Percentiles rank a stretch among this genome's conserved stretches.
Evolutionary conservation across 2,329 filamentous ascomycete species (phyloP).

Genomic region (Chalaropsis ovoidea): DNA sequence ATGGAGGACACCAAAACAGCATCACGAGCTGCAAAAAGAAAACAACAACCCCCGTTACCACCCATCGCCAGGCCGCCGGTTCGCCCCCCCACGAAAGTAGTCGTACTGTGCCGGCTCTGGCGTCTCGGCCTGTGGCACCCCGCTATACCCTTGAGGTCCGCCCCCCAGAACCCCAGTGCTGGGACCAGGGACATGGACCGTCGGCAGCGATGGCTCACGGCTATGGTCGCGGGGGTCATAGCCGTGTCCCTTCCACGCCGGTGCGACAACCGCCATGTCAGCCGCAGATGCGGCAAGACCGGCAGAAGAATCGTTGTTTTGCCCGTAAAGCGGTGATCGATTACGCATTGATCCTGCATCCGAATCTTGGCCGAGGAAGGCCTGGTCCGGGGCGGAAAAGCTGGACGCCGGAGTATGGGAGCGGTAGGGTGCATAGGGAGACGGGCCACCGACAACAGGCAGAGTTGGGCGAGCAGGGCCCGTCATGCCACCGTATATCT

Average conservation of each 20-base stretch:
- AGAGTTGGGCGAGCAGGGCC: constrained; percentile 21
- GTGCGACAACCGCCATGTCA: constrained; percentile 39
- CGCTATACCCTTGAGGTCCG: constrained; percentile 50
- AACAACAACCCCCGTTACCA: constrained; percentile 31
- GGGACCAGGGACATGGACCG: constrained; percentile 33
- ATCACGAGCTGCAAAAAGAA: not conserved
- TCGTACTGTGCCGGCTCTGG: constrained; percentile 46
- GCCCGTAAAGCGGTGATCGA: constrained; percentile 42
- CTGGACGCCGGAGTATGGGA: constrained; percentile 25
- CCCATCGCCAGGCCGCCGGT: constrained; percentile 34
- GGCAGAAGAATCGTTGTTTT: constrained; percentile 44
- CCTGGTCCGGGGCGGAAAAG: constrained; percentile 19
- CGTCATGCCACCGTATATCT: constrained; percentile 28
- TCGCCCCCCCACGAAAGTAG: constrained; percentile 42
- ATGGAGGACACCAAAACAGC: too few species aligned
- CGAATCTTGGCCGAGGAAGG: constrained; percentile 23
- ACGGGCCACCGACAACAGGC: constrained; percentile 20
- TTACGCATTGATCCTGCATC: constrained; percentile 30
- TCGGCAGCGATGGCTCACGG: constrained; percentile 19
- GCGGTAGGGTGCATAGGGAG: constrained; percentile 27
- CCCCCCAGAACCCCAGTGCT: constrained; percentile 46
- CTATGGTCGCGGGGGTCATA: constrained; percentile 29
- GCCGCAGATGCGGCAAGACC: constrained; percentile 46
- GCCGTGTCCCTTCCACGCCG: constrained; percentile 32
- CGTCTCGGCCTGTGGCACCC: constrained; percentile 45